These are phyloP conservation scores for Candida xiaguanensis DNA, from an alignment of 805 yeast species.

Conservation along the genomic window DNA sequence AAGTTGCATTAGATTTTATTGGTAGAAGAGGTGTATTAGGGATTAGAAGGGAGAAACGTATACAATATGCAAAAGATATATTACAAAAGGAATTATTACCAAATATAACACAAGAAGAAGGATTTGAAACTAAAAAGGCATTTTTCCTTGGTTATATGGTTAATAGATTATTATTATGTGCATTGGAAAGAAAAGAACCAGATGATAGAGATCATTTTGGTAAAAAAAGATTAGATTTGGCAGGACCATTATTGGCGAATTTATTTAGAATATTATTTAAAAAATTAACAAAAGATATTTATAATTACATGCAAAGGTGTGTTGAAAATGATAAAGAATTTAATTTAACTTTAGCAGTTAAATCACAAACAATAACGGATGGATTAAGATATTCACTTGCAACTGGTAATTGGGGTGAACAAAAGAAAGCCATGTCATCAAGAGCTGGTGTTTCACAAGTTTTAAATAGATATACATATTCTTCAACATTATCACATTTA, in stretches of 20 bases:
- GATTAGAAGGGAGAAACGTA: constrained; percentile 95
- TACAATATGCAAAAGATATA: constrained; percentile 95
- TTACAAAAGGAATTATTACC: constrained; percentile 95
- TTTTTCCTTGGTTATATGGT: constrained; percentile 98
- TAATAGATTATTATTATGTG: constrained; percentile 89
- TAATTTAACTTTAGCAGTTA: constrained; percentile 93
- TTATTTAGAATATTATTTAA: constrained; percentile 91
- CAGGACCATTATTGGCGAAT: constrained; percentile 95
- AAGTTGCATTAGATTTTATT: constrained; percentile 94
- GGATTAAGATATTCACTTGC: constrained; percentile 97
- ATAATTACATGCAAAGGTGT: constrained; percentile 97
- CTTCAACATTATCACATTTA: constrained; percentile 97
- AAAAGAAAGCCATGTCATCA: constrained; percentile 97
- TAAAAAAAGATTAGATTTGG: constrained; percentile 95
- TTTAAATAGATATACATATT: constrained; percentile 93
- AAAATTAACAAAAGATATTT: constrained; percentile 93
- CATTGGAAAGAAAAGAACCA: constrained; percentile 94
- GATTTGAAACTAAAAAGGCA: constrained; percentile 95
- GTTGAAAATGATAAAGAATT: constrained; percentile 97
- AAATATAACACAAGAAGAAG: constrained; percentile 95
- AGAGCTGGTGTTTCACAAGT: constrained; percentile 99
- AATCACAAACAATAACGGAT: constrained; percentile 94
- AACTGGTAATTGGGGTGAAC: constrained; percentile 99
- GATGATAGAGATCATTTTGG: constrained; percentile 99
- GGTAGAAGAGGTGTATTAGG: constrained; percentile 98